A percentile compares a stretch with the other conserved stretches of the same genome.
Evolutionary conservation across 768 basidiomycete genomes (phyloP).

Genomic region (Tylopilus plumbeoviolaceoides): DNA sequence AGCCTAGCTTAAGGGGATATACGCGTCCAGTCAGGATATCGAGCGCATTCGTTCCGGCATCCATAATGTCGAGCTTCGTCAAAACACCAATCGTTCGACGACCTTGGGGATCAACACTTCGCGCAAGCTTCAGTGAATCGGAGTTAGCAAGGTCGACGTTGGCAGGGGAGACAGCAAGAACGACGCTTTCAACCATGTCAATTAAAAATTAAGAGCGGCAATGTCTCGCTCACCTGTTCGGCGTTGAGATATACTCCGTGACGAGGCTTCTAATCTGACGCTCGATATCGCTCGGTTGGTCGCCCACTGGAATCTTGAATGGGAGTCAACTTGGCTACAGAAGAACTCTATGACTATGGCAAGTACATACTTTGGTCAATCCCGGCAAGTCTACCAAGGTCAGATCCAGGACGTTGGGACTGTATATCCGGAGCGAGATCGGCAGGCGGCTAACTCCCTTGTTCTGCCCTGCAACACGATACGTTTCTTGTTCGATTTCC

Average conservation of each 20-base stretch:
- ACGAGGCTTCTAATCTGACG: constrained; percentile 92
- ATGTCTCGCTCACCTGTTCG: constrained; percentile 68
- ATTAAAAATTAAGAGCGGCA: not conserved
- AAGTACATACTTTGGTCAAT: constrained; percentile 78
- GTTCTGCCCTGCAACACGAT: constrained; percentile 95
- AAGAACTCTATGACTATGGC: not conserved
- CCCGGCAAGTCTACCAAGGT: constrained; percentile 97
- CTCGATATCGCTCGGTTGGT: constrained; percentile 98
- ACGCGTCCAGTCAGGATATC: constrained; percentile 96
- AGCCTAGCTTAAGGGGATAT: constrained; percentile 96
- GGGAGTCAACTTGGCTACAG: not conserved
- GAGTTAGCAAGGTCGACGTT: constrained; percentile 99
- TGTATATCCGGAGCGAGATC: constrained; percentile 93
- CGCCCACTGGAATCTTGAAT: constrained; percentile 84
- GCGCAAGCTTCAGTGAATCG: constrained; percentile 94
- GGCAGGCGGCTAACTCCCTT: constrained; percentile 97
- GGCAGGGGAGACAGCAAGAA: constrained; percentile 94
- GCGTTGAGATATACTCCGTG: constrained; percentile 94
- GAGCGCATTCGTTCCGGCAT: constrained; percentile 95
- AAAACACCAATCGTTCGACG: constrained; percentile 95
- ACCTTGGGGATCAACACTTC: constrained; percentile 93
- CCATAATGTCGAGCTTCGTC: constrained; percentile 98
- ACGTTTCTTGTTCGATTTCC: constrained; percentile 98
- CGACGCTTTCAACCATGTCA: constrained; percentile 57
- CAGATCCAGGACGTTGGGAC: constrained; percentile 91